Evolutionary conservation across 2,329 filamentous ascomycete species (phyloP), one percentile per base, ranked within the genome.

Genomic region (Sporothrix mexicana): DNA sequence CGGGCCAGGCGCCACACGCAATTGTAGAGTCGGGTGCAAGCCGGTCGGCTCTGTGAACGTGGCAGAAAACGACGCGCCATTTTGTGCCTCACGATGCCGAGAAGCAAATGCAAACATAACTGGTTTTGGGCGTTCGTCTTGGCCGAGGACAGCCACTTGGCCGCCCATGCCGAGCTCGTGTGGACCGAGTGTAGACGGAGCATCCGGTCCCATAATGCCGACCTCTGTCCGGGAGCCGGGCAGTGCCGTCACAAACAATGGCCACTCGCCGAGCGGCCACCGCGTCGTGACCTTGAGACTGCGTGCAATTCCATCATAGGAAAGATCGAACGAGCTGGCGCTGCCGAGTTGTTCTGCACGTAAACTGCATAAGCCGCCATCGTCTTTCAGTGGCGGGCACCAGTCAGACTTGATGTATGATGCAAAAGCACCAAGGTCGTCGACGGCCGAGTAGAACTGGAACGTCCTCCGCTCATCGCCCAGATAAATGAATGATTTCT

Each of bases 31-130:
- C 1, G 95, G 95, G 81, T 98, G 95, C 10, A 98, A 86, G 9
- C 95, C 95, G 0, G 90, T 91, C 0, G 94, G 94, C 2, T 84
- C 75, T n/a, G 88, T 79, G 78, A 97, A 94, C 0, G 82, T 81
- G 23, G 90, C 85, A 0, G 84, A 85, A 80, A 93, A 97, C 69
- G 82, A 86, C 0, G 84, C 80, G 0, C 81, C 77, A 23, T 78
- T 77, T 1, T 81, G 78, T 13, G 87, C 84, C 76, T 92, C 89
- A 51, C 86, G 83, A 80, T 98, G 95, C 0, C 94, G 90, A 2
- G 93, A 90, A 1, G 93, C 91, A 76, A 97, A 96, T 59, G 92
- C 90, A 83, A 98, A 98, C 62, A 95, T 84, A 0, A 93, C 92
- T 1, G 92, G 87, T 53, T 92, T 92, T 12, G 93, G 89, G 75